Percentiles rank a stretch among this genome's conserved stretches.
These are phyloP conservation scores for Leavenworthia alabamica DNA, from an alignment of 345 rosid genomes.

Conservation along the genomic window DNA sequence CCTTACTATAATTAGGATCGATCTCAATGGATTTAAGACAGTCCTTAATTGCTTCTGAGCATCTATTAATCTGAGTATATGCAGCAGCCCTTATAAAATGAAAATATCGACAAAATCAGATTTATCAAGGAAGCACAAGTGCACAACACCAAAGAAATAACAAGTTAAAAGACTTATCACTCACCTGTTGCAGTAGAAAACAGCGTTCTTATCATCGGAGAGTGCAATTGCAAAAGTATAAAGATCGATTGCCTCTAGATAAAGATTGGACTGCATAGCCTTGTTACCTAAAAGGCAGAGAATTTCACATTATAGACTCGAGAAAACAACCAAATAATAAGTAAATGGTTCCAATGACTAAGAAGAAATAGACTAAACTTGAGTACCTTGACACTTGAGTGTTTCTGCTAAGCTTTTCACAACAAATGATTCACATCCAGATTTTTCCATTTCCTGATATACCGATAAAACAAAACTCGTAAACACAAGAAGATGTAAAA, in stretches of 20 bases:
- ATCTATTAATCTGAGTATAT: constrained; percentile 60
- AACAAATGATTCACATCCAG: constrained; percentile 49
- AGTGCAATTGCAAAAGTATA: constrained; percentile 76
- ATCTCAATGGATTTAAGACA: constrained; percentile 73
- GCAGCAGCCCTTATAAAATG: constrained; percentile 76
- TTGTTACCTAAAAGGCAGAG: constrained; percentile 58
- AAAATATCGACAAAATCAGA: constrained; percentile 4
- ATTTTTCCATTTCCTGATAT: constrained; percentile 70
- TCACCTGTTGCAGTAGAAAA: constrained; percentile 88
- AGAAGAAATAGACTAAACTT: neutral
- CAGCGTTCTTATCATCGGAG: constrained; percentile 53
- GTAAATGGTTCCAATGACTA: neutral
- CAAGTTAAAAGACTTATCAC: neutral
- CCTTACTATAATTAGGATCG: constrained; percentile 75
- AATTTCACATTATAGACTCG: neutral
- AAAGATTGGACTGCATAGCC: constrained; percentile 68
- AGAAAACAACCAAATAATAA: neutral
- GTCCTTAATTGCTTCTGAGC: constrained; percentile 62
- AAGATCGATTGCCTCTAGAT: constrained; percentile 59
- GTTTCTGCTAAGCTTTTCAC: constrained; percentile 55
- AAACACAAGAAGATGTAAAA: neutral
- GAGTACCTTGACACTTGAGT: constrained; percentile 64
- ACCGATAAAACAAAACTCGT: neutral
- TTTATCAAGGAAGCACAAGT: no score
- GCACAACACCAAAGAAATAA: no score